These are phyloP conservation scores for Agroathelia rolfsii DNA, from an alignment of 1,284 basidiomycete species.

Conservation along the genomic window DNA sequence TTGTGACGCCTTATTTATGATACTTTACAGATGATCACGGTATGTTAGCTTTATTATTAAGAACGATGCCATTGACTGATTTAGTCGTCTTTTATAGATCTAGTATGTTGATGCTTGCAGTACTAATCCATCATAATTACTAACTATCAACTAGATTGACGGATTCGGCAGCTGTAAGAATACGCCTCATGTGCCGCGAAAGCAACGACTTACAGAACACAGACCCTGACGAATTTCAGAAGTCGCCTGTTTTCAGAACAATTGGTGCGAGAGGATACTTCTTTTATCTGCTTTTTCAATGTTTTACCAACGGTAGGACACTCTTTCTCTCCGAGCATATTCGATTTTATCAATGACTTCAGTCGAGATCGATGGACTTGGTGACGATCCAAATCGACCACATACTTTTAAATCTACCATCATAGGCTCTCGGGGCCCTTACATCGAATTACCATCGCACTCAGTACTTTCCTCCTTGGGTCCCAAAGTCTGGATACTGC, in stretches of 20 bases:
- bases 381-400: slow-evolving; percentile 39
- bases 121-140: too few species aligned
- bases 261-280: slow-evolving; percentile 82
- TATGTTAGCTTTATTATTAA: too few species aligned
- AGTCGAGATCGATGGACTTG: slow-evolving; percentile 69
- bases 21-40: slow-evolving; percentile 61
- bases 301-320: slow-evolving; percentile 68
- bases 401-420: slow-evolving; percentile 69
- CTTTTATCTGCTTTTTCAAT: slow-evolving; percentile 88
- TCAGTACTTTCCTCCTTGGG: slow-evolving; percentile 71
- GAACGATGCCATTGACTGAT: too few species aligned
- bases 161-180: slow-evolving; percentile 82
- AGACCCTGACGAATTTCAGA: slow-evolving; percentile 80
- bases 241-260: slow-evolving; percentile 68
- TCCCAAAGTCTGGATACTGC: slow-evolving; percentile 59
- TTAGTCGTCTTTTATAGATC: too few species aligned
- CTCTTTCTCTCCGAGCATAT: too few species aligned
- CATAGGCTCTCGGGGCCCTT: slow-evolving; percentile 69
- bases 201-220: too few species aligned
- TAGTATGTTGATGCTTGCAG: too few species aligned
- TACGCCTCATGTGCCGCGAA: too few species aligned
- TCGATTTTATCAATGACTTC: too few species aligned
- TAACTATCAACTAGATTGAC: slow-evolving; percentile 84
- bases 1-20: slow-evolving; percentile 1
- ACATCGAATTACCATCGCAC: slow-evolving; percentile 71